phyloP scores from a whole-genome alignment of 768 basidiomycete species.

The Pleurotus cornucopiae region DNA sequence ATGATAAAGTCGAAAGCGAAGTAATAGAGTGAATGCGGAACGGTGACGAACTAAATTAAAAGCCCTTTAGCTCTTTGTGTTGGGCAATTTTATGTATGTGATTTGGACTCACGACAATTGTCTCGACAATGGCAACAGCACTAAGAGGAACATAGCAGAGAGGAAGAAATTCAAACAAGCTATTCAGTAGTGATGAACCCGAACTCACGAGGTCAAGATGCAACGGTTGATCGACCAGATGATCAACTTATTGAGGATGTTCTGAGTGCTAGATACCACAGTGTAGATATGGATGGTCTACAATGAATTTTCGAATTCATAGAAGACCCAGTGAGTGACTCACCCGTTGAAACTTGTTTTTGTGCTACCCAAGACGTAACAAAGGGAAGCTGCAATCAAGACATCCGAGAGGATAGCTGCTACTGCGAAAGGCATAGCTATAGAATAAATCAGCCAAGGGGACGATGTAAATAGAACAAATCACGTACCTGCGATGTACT shows the following conservation, averaged over 20 bases:
- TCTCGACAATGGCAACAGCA: constrained; percentile 33
- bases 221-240: constrained; percentile 48
- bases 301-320: no score
- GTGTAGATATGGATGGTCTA: background rate
- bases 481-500: background rate
- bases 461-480: background rate
- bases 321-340: background rate
- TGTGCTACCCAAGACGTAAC: constrained; percentile 34
- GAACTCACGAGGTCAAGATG: constrained; percentile 41
- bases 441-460: background rate
- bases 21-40: constrained; percentile 41
- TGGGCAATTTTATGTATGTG: background rate
- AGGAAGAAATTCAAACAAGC: background rate
- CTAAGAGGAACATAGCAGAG: constrained; percentile 17
- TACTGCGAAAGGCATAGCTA: constrained; percentile 39
- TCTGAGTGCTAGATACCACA: constrained; percentile 25
- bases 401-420: constrained; percentile 43
- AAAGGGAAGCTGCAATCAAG: constrained; percentile 37
- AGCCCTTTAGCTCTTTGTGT: constrained; percentile 9
- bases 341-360: constrained; percentile 32
- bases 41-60: constrained; percentile 27
- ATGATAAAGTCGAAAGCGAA: constrained; percentile 49
- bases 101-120: constrained; percentile 26
- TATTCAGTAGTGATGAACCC: no score
- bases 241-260: constrained; percentile 39